These are phyloP conservation scores for Geoglossum glabrum DNA, from an alignment of 495 filamentous ascomycete genomes.

Conservation along the genomic window DNA sequence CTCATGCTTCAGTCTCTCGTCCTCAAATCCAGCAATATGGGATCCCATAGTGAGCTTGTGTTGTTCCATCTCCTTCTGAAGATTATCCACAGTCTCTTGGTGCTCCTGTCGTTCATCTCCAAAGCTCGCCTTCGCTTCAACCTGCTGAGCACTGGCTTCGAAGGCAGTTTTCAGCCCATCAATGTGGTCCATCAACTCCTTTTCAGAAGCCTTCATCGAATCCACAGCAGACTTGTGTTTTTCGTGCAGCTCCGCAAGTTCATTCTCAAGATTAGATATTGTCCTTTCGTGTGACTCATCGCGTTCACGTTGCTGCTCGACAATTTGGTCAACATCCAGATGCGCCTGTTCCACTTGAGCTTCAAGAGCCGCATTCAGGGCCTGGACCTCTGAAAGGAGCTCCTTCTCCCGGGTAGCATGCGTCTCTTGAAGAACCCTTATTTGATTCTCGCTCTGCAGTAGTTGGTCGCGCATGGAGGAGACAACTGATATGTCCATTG, in stretches of 20 bases:
- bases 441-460: constrained; percentile 62
- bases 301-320: neutral
- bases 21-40: constrained; percentile 20
- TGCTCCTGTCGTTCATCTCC: neutral
- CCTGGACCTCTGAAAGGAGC: constrained; percentile 45
- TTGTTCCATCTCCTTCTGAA: constrained; percentile 23
- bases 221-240: constrained; percentile 53
- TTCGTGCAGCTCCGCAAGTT: constrained; percentile 52
- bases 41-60: constrained; percentile 15
- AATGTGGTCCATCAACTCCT: constrained; percentile 49
- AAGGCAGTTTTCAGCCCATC: constrained; percentile 42
- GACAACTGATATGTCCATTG: constrained; percentile 87
- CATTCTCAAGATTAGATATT: constrained; percentile 50
- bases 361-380: constrained; percentile 35
- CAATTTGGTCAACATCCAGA: neutral
- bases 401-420: constrained; percentile 56
- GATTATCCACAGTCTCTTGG: constrained; percentile 6
- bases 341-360: neutral
- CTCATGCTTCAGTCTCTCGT: constrained; percentile 37
- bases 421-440: constrained; percentile 49
- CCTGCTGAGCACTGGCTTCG: constrained; percentile 17
- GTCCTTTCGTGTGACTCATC: constrained; percentile 25
- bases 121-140: neutral
- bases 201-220: constrained; percentile 53
- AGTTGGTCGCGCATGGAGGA: constrained; percentile 72